A percentile compares a stretch with the other conserved stretches of the same genome.
These are phyloP conservation scores for Candida sakaeoensis DNA, from an alignment of 805 yeast species.

Conservation along the genomic window DNA sequence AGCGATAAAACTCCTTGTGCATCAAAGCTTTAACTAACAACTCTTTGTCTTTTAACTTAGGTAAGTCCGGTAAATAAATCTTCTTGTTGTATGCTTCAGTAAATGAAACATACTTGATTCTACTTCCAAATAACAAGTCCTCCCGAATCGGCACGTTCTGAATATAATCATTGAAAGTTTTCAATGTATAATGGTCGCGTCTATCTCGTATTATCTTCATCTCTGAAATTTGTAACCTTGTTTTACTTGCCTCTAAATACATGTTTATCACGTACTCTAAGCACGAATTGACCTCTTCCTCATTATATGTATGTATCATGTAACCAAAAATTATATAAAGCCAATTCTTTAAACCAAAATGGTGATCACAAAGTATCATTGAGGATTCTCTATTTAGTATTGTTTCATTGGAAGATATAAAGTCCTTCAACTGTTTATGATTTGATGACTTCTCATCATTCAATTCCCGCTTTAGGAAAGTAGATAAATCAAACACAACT, in stretches of 20 bases:
- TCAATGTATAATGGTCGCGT: constrained; percentile 13
- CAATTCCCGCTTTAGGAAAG: constrained; percentile 29
- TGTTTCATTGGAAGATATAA: constrained; percentile 17
- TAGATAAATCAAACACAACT: constrained; percentile 30
- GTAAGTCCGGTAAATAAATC: constrained; percentile 32
- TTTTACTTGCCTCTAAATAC: constrained; percentile 21
- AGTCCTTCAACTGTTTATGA: constrained; percentile 18
- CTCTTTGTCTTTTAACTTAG: constrained; percentile 24
- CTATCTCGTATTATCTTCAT: constrained; percentile 6
- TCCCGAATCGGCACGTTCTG: constrained; percentile 20
- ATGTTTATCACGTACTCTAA: constrained; percentile 29
- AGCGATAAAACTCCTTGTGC: constrained; percentile 36
- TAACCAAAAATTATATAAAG: constrained; percentile 22
- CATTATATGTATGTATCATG: constrained; percentile 19
- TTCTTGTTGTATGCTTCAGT: constrained; percentile 20
- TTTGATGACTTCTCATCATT: constrained; percentile 10
- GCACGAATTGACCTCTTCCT: constrained; percentile 20
- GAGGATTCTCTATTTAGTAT: constrained; percentile 9
- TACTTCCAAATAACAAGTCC: constrained; percentile 19
- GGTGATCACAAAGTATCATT: constrained; percentile 15
- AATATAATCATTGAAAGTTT: constrained; percentile 22
- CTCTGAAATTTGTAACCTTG: constrained; percentile 7
- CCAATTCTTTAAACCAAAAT: constrained; percentile 14
- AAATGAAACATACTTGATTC: constrained; percentile 16
- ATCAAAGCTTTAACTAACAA: constrained; percentile 32